Percentiles rank a stretch among this genome's conserved stretches.
Evolutionary conservation across 805 yeast species (phyloP).

Genomic region (Zygosaccharomyces kombuchaensis): DNA sequence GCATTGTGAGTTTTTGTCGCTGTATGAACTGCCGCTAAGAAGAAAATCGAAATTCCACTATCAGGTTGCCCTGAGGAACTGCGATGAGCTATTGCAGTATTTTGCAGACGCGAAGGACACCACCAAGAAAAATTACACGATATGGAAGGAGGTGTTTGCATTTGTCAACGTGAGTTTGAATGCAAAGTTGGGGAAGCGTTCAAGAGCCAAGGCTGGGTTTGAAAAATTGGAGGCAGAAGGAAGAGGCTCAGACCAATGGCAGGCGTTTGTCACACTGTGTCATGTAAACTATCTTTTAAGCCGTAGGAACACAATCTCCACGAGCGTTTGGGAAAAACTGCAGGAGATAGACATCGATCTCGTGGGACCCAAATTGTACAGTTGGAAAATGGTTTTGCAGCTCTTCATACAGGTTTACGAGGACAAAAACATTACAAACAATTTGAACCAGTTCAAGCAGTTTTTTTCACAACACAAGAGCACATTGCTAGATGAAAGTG

Average conservation of each 20-base stretch:
- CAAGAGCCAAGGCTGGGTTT: constrained; percentile 11
- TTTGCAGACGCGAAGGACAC: constrained; percentile 6
- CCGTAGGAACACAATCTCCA: constrained; percentile 15
- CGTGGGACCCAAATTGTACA: constrained; percentile 15
- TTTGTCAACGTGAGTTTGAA: constrained; percentile 17
- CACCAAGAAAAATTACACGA: background rate
- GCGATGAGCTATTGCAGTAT: constrained; percentile 18
- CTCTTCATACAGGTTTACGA: constrained; percentile 21
- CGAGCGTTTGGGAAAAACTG: constrained; percentile 4
- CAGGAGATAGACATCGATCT: constrained; percentile 4
- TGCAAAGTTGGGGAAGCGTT: constrained; percentile 12
- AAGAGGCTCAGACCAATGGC: constrained; percentile 12
- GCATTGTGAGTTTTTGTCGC: constrained; percentile 21
- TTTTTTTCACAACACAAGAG: constrained; percentile 23
- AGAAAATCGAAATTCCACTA: constrained; percentile 19
- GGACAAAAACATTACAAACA: constrained; percentile 29
- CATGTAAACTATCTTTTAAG: constrained; percentile 20
- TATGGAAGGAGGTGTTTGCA: constrained; percentile 22
- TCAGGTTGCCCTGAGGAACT: constrained; percentile 25
- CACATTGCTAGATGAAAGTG: constrained; percentile 5
- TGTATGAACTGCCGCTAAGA: constrained; percentile 19
- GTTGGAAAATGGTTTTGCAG: constrained; percentile 28
- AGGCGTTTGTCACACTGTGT: constrained; percentile 15
- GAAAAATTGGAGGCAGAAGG: constrained; percentile 3
- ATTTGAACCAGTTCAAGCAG: constrained; percentile 25